phyloP scores from a whole-genome alignment of 73 alveolate genomes.

The Durusdinium trenchii region DNA sequence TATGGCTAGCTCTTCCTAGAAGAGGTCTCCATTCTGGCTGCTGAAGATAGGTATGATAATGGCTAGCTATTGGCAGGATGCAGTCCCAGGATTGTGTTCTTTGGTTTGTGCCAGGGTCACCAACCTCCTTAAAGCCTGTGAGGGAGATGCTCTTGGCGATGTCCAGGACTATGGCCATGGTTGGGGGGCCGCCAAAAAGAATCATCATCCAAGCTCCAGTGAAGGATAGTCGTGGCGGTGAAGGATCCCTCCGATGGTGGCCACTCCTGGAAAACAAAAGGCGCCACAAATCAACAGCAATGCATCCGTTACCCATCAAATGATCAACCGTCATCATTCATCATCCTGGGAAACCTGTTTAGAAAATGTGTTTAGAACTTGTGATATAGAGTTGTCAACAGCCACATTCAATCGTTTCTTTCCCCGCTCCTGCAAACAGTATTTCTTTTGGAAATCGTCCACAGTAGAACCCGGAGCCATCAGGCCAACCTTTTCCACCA shows the following conservation, averaged over 20 bases:
- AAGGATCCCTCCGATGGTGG: background rate
- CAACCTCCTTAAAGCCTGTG: background rate
- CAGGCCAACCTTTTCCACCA: background rate
- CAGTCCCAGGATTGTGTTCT: background rate
- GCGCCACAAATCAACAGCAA: background rate
- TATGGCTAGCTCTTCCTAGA: conserved; percentile 53
- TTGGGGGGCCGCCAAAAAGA: conserved; percentile 9
- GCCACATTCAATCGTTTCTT: too few species aligned
- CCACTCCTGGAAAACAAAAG: background rate
- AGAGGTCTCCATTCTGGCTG: background rate
- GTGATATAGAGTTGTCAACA: too few species aligned
- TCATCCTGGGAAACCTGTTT: background rate
- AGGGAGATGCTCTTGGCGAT: conserved; percentile 19
- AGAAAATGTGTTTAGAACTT: too few species aligned
- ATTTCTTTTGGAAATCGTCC: background rate
- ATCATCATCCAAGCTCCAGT: background rate
- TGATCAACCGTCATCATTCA: background rate
- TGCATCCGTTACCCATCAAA: background rate
- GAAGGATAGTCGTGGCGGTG: background rate
- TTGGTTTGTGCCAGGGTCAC: background rate
- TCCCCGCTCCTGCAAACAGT: too few species aligned
- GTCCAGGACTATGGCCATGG: conserved; percentile 10
- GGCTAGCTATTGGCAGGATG: background rate
- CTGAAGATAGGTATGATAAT: background rate
- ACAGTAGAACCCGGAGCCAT: background rate